Percentiles rank a stretch among this genome's conserved stretches.
Conservation (phyloP, 2,329 filamentous ascomycete species). For the Xylariaceae sp. region DNA sequence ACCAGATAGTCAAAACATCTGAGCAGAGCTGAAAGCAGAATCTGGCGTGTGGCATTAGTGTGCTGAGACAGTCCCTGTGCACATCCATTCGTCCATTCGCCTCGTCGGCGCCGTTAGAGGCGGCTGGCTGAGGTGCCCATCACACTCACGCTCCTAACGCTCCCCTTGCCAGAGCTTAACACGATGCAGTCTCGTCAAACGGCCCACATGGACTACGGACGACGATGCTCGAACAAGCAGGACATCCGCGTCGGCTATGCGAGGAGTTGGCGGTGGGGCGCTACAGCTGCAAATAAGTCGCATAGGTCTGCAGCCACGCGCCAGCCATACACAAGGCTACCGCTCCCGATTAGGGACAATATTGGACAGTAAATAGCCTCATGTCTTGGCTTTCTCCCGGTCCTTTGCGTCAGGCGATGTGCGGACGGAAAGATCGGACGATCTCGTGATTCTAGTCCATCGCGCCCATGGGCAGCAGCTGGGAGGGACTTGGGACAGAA, state of each 20-base stretch:
- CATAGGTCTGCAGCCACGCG: constrained; percentile 1
- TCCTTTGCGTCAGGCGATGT: neutral
- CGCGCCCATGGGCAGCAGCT: neutral
- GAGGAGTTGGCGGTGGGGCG: neutral
- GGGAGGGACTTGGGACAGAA: no score
- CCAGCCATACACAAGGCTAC: neutral
- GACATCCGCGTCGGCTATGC: neutral
- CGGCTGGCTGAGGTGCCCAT: constrained; percentile 2
- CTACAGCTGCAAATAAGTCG: neutral
- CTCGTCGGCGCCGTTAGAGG: no score
- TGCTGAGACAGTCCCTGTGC: no score
- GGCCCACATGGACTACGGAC: neutral
- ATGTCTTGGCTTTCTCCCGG: constrained; percentile 3
- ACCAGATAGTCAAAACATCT: constrained; percentile 1
- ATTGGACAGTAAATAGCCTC: neutral
- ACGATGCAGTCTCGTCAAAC: constrained; percentile 1
- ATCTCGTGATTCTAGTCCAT: neutral
- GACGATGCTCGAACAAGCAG: constrained; percentile 2
- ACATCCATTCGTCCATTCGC: no score
- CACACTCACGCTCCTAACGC: neutral
- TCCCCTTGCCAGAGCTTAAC: constrained; percentile 2
- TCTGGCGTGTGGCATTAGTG: neutral
- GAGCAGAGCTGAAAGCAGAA: constrained; percentile 5
- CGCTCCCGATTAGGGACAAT: constrained; percentile 2
- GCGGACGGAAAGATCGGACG: neutral